These are phyloP conservation scores for Prunella vulgaris DNA, from an alignment of 257 asterid genomes.

Conservation along the genomic window DNA sequence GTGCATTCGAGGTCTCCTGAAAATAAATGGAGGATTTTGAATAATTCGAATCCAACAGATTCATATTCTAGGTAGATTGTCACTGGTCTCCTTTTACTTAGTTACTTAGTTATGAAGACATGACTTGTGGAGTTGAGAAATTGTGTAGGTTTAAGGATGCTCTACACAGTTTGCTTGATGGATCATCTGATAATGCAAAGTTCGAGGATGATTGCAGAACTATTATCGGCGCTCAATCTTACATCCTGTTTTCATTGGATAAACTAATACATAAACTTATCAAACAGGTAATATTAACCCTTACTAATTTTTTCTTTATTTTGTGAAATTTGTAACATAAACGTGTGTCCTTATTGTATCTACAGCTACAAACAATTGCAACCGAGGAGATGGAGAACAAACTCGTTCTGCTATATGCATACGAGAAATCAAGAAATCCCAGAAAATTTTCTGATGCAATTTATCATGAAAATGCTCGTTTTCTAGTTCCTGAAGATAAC, in stretches of 20 bases:
- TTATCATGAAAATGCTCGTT: slow-evolving; percentile 71
- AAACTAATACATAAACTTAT: slow-evolving; percentile 87
- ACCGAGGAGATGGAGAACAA: slow-evolving; percentile 78
- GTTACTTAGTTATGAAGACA: not conserved
- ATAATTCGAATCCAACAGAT: slow-evolving; percentile 43
- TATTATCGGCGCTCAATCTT: slow-evolving; percentile 89
- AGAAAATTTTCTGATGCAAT: slow-evolving; percentile 52
- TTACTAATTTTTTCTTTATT: not conserved
- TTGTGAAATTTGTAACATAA: slow-evolving; percentile 20
- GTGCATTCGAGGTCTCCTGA: slow-evolving; percentile 68
- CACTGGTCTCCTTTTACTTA: not conserved
- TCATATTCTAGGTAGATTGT: slow-evolving; percentile 69
- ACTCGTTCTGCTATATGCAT: slow-evolving; percentile 72
- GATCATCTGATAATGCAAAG: slow-evolving; percentile 85
- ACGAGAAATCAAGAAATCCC: slow-evolving; percentile 70
- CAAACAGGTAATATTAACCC: slow-evolving; percentile 62
- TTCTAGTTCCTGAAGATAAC: slow-evolving; percentile 71
- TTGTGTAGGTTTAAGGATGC: slow-evolving; percentile 71
- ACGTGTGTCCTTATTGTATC: slow-evolving; percentile 12
- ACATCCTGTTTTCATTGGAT: slow-evolving; percentile 83
- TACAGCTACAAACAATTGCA: slow-evolving; percentile 70
- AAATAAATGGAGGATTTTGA: slow-evolving; percentile 71
- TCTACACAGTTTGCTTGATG: slow-evolving; percentile 70
- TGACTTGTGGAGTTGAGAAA: slow-evolving; percentile 21
- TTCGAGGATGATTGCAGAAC: slow-evolving; percentile 97